Percentiles rank a stretch among this genome's conserved stretches.
These are phyloP conservation scores for Torrubiellomyces zombiae DNA, from an alignment of 2,329 filamentous ascomycete genomes.

Conservation along the genomic window DNA sequence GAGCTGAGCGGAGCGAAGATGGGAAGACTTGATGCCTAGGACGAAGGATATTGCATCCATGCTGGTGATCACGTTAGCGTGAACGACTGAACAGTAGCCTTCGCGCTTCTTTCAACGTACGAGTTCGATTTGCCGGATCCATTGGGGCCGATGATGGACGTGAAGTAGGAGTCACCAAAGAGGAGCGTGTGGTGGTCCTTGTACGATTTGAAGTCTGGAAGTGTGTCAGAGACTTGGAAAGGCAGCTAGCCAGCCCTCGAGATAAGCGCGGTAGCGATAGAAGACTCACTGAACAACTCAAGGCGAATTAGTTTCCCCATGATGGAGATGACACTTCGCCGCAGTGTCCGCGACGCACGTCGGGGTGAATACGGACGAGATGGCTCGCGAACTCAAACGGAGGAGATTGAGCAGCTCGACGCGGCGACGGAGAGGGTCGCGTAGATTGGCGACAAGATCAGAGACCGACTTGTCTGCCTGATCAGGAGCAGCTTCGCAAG, in stretches of 20 bases:
- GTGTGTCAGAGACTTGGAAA: neutral
- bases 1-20: conserved; percentile 82
- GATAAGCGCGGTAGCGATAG: neutral
- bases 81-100: too few relatives aligned
- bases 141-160: conserved; percentile 98
- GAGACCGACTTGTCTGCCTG: too few relatives aligned
- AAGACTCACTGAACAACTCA: conserved; percentile 69
- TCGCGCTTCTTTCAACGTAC: too few relatives aligned
- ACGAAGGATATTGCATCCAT: conserved; percentile 99
- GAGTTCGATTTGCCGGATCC: conserved; percentile 98
- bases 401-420: conserved; percentile 93
- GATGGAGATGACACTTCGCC: conserved; percentile 17
- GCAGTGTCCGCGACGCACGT: neutral
- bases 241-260: neutral
- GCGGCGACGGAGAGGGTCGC: too few relatives aligned
- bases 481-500: too few relatives aligned
- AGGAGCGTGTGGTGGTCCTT: conserved; percentile 89
- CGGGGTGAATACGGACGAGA: too few relatives aligned
- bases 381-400: too few relatives aligned
- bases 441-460: too few relatives aligned
- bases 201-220: conserved; percentile 93
- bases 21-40: conserved; percentile 95
- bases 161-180: conserved; percentile 97
- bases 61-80: conserved; percentile 29
- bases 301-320: conserved; percentile 96